Conservation (phyloP, 768 basidiomycete species). For the Kwoniella pini region DNA sequence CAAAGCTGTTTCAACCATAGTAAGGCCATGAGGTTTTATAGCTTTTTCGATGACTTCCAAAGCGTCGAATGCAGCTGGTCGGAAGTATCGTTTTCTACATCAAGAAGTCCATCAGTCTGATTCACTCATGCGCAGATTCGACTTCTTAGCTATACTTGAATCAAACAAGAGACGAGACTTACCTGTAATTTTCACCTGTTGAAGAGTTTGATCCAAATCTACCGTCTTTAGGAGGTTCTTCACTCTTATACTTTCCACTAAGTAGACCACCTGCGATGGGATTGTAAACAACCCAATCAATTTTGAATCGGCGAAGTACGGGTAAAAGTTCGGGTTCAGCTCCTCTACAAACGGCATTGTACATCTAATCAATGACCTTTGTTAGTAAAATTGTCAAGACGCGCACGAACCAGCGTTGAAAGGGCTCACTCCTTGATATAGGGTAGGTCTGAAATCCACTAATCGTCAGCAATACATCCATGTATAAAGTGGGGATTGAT, state of each 20-base stretch:
- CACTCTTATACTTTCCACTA: constrained; percentile 41
- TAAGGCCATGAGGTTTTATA: constrained; percentile 56
- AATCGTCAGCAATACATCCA: too few species aligned
- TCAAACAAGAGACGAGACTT: not conserved
- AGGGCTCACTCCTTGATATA: constrained; percentile 56
- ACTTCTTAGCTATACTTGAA: too few species aligned
- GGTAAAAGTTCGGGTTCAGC: constrained; percentile 21
- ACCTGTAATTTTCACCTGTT: constrained; percentile 31
- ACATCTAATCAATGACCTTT: constrained; percentile 23
- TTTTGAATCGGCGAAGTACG: constrained; percentile 42
- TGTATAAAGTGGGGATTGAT: not conserved
- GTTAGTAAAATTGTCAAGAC: not conserved
- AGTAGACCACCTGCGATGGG: constrained; percentile 48
- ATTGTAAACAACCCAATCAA: constrained; percentile 51
- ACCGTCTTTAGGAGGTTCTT: constrained; percentile 34
- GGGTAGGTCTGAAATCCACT: constrained; percentile 58
- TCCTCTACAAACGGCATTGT: constrained; percentile 42
- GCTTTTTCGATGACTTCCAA: constrained; percentile 58
- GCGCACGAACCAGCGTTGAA: not conserved
- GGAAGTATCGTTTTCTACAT: constrained; percentile 42
- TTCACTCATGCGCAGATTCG: too few species aligned
- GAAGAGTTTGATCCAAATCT: constrained; percentile 27
- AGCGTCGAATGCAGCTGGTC: constrained; percentile 57
- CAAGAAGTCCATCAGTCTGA: too few species aligned
- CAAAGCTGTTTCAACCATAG: constrained; percentile 56